Evolutionary conservation across 2,329 filamentous ascomycete genomes (phyloP).

Genomic region (Penicillium sclerotigenum): DNA sequence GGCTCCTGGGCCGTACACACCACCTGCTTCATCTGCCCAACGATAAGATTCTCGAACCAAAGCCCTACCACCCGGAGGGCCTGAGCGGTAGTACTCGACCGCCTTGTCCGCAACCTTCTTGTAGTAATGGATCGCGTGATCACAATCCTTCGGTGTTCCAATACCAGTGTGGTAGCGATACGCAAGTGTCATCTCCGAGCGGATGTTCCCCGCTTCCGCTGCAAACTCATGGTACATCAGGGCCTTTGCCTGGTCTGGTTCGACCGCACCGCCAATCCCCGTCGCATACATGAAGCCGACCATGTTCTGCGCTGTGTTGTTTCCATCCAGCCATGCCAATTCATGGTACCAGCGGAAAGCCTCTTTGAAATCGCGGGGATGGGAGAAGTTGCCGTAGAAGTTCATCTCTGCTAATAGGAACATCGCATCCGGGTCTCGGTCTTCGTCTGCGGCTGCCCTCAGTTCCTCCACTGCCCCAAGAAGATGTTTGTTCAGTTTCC

Average conservation of each 20-base stretch:
- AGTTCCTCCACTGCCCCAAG: constrained; percentile 58
- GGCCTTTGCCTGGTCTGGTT: constrained; percentile 84
- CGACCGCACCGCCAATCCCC: constrained; percentile 75
- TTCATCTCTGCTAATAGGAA: constrained; percentile 91
- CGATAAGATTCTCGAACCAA: constrained; percentile 76
- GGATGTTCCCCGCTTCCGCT: constrained; percentile 74
- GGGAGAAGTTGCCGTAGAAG: constrained; percentile 90
- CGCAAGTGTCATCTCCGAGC: constrained; percentile 89
- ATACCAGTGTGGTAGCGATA: constrained; percentile 84
- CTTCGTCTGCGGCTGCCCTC: constrained; percentile 55
- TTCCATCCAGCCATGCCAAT: constrained; percentile 73
- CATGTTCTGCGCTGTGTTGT: constrained; percentile 94
- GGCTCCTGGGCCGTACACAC: constrained; percentile 92
- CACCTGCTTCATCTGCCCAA: constrained; percentile 85
- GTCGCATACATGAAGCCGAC: constrained; percentile 93
- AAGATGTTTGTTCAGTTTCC: constrained; percentile 44
- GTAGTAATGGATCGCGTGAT: constrained; percentile 82
- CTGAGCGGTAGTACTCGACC: constrained; percentile 80
- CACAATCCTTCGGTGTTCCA: constrained; percentile 79
- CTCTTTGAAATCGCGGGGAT: constrained; percentile 74
- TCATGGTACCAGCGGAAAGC: constrained; percentile 80
- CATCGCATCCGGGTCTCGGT: constrained; percentile 69
- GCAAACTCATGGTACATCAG: constrained; percentile 94
- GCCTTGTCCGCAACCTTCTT: constrained; percentile 92
- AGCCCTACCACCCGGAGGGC: constrained; percentile 80